Evolutionary conservation across 2,329 filamentous ascomycete genomes (phyloP).

Genomic region (Harringtonia lauricola): DNA sequence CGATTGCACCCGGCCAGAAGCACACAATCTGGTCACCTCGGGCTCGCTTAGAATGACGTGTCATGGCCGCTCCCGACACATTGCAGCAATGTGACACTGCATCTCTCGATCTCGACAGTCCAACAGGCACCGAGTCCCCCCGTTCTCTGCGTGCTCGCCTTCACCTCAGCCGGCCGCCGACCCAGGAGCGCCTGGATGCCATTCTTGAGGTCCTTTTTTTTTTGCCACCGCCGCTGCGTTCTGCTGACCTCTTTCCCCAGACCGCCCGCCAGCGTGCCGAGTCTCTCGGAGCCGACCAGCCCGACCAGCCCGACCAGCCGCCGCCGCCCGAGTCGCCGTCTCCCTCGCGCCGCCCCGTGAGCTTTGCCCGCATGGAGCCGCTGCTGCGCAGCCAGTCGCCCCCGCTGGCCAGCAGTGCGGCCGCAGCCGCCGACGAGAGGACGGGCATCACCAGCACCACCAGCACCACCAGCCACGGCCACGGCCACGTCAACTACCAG

Average conservation of each 20-base stretch:
- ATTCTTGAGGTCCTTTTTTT: slow-evolving; percentile 6
- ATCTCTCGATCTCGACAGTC: too few species aligned
- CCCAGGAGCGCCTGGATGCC: slow-evolving; percentile 18
- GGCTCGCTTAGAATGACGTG: too few species aligned
- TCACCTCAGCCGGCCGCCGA: too few species aligned
- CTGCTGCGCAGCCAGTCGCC: slow-evolving; percentile 10
- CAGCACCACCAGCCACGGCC: slow-evolving; percentile 5
- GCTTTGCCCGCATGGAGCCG: slow-evolving; percentile 8
- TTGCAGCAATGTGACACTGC: too few species aligned
- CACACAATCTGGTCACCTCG: too few species aligned
- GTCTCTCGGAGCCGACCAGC: too few species aligned
- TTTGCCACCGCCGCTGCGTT: too few species aligned
- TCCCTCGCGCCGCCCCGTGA: slow-evolving; percentile 2
- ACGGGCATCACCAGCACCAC: slow-evolving; percentile 11
- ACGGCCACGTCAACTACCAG: slow-evolving; percentile 15
- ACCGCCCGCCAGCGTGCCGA: slow-evolving; percentile 19
- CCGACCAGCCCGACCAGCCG: background rate
- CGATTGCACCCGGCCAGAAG: too few species aligned
- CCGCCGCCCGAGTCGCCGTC: slow-evolving; percentile 1
- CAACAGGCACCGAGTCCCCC: too few species aligned
- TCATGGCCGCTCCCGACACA: too few species aligned
- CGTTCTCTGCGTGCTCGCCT: too few species aligned
- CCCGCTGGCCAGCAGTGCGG: slow-evolving; percentile 8
- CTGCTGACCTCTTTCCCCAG: slow-evolving; percentile 9
- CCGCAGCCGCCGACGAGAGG: slow-evolving; percentile 10